Evolutionary conservation across 257 asterid genomes (phyloP).

Genomic region (Plectranthus barbatus): DNA sequence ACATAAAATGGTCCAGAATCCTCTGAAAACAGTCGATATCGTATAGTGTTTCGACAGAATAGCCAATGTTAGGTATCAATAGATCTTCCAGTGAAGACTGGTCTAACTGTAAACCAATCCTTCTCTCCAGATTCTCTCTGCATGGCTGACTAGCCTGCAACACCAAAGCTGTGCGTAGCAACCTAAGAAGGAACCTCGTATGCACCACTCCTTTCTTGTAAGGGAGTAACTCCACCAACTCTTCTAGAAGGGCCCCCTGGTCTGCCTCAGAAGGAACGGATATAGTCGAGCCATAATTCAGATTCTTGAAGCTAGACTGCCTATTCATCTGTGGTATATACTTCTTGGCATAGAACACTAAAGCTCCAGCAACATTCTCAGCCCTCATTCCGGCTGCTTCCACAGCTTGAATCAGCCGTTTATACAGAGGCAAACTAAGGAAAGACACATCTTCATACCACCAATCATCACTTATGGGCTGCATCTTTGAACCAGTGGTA

Average conservation of each 20-base stretch:
- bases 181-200: conserved; percentile 61
- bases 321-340: conserved; percentile 72
- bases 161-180: conserved; percentile 64
- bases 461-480: conserved; percentile 47
- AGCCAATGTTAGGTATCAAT: conserved; percentile 60
- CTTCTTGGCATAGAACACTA: conserved; percentile 68
- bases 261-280: conserved; percentile 77
- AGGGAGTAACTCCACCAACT: conserved; percentile 66
- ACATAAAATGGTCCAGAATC: conserved; percentile 75
- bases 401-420: conserved; percentile 60
- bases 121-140: conserved; percentile 61
- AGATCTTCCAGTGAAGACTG: conserved; percentile 66
- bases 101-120: conserved; percentile 73
- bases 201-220: conserved; percentile 51
- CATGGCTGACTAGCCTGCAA: conserved; percentile 56
- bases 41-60: conserved; percentile 54
- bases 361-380: conserved; percentile 56
- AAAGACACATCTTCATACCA: conserved; percentile 90
- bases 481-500: conserved; percentile 12
- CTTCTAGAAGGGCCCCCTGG: conserved; percentile 71
- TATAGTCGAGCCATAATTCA: conserved; percentile 33
- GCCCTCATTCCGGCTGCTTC: conserved; percentile 61
- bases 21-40: conserved; percentile 88
- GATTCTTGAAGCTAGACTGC: conserved; percentile 60
- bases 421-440: conserved; percentile 54